Base-by-base conservation (phyloP, 1,139 yeast genomes). In the Kodamaea fungicola region DNA sequence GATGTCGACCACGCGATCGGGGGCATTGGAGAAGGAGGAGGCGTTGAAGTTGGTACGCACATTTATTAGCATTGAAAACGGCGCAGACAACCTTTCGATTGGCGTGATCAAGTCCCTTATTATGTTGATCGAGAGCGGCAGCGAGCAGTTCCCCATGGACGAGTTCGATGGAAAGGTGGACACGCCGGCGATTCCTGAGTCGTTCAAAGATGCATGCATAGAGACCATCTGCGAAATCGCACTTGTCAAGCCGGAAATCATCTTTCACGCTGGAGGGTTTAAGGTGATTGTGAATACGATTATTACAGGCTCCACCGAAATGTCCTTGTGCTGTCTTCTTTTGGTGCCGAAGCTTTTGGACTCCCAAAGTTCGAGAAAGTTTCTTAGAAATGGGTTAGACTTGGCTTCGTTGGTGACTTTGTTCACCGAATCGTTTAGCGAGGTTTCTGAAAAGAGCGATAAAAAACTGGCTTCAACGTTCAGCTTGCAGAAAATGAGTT, bases 141-240 rank as follows among this genome's bases (percentile, higher is more conserved):
- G 42, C 19, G 49, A 45, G 7, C 34, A 32, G 8, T 10, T 30
- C 16, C 35, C 33, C 12, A 12, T 28, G 22, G 43, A 39, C 6
- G 19, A 32, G 12, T 12, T 29, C 16, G 43, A 42, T 10, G 41
- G 37, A 7, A 34, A 22, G 16, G 31, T 30, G 7, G 32, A 26
- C 8, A 26, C 34, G 2, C 25, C 21, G n/a, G 24, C 34, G 3
- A 39, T 43, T n/a, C 49, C 50, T 1, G 50, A 47, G 8, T 12
- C 42, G 16, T 60, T 86, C 42, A 67, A 78, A 39, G 65, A 64
- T 19, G 62, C 80, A 26, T 72, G 85, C 40, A 54, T 78, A 33
- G 89, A 90, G 49, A 83, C 95, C 0, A 51, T 87, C 10, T 75
- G 88, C 32, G 97, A 90, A 53, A 59, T 83, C 1, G 66, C 88